phyloP scores from a whole-genome alignment of 139 green algal genomes.

The Spirogloea muscicola region DNA sequence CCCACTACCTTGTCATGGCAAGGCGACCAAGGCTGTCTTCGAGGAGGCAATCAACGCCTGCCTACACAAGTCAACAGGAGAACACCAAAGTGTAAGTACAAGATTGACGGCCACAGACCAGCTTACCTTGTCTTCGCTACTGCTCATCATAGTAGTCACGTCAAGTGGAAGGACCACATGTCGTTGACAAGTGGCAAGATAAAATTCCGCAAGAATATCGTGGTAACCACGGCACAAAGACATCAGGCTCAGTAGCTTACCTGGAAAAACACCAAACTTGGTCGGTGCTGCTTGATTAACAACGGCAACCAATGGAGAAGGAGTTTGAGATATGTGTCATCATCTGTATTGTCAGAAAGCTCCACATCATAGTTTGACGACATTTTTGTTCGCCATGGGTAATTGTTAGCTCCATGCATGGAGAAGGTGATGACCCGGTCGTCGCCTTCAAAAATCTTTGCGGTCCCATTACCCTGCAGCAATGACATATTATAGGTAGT shows the following conservation, averaged over 20 bases:
- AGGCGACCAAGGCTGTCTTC: constrained; percentile 60
- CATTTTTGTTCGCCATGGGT: constrained; percentile 63
- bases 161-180: too few species aligned
- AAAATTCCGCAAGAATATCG: neutral
- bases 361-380: constrained; percentile 60
- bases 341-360: constrained; percentile 49
- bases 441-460: constrained; percentile 63
- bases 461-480: constrained; percentile 64
- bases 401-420: constrained; percentile 67
- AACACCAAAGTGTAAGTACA: too few species aligned
- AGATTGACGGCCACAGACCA: too few species aligned
- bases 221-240: neutral
- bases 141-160: too few species aligned
- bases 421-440: constrained; percentile 64
- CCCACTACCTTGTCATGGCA: constrained; percentile 48
- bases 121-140: too few species aligned
- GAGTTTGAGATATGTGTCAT: constrained; percentile 53
- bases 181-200: too few species aligned
- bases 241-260: neutral
- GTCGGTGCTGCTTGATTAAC: constrained; percentile 52
- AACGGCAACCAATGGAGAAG: constrained; percentile 50
- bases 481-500: too few species aligned
- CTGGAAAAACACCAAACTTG: constrained; percentile 65
- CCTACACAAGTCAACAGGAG: too few species aligned
- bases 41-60: constrained; percentile 63